Evolutionary conservation across 306 rosid genomes (phyloP).

Genomic region (Trifolium pratense): DNA sequence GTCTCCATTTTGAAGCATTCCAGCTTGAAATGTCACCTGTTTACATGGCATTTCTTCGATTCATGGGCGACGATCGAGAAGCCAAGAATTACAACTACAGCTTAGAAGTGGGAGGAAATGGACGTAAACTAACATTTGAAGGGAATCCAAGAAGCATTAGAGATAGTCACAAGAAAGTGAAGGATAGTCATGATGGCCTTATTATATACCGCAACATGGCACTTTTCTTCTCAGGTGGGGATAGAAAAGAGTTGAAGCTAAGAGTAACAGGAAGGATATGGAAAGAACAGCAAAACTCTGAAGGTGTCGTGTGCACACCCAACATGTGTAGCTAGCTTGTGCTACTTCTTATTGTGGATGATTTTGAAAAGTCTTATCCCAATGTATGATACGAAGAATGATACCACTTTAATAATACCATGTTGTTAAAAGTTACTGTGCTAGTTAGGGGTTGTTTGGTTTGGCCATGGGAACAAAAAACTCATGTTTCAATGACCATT

Average conservation of each 20-base stretch:
- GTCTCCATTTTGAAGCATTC: slow-evolving; percentile 86
- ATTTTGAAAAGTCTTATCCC: slow-evolving; percentile 1
- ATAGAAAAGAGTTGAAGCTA: slow-evolving; percentile 77
- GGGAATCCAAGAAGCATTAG: slow-evolving; percentile 75
- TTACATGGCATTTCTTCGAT: slow-evolving; percentile 79
- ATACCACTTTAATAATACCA: too few species aligned
- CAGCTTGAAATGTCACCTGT: slow-evolving; percentile 82
- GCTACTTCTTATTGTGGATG: slow-evolving; percentile 44
- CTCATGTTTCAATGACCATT: too few species aligned
- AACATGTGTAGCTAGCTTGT: slow-evolving; percentile 58
- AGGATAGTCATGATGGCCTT: slow-evolving; percentile 82
- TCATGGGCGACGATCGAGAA: slow-evolving; percentile 79
- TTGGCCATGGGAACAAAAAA: too few species aligned
- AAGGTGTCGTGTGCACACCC: slow-evolving; percentile 63
- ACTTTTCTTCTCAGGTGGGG: slow-evolving; percentile 79
- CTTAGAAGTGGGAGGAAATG: slow-evolving; percentile 80
- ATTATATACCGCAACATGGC: slow-evolving; percentile 78
- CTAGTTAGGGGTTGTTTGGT: too few species aligned
- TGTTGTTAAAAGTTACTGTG: too few species aligned
- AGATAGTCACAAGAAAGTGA: slow-evolving; percentile 75
- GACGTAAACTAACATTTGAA: slow-evolving; percentile 70
- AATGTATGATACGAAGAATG: too few species aligned
- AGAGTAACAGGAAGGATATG: slow-evolving; percentile 78
- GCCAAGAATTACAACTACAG: slow-evolving; percentile 71
- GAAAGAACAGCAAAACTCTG: slow-evolving; percentile 78